phyloP scores from a whole-genome alignment of 306 rosid genomes.

The Begonia loranthoides region DNA sequence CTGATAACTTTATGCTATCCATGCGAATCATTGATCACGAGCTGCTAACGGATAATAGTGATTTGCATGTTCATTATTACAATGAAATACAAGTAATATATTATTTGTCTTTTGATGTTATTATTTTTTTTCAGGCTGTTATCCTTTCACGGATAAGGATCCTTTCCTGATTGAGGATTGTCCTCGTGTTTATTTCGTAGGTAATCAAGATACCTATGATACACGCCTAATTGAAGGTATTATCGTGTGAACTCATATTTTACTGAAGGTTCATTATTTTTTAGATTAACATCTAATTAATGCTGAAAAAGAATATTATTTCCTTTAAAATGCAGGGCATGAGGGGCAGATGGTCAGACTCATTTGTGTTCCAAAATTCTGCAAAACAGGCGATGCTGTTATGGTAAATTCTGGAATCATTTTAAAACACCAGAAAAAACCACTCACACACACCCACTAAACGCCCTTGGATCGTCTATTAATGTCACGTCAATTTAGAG shows the following conservation, averaged over 20 bases:
- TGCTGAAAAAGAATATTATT: not conserved
- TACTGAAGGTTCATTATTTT: slow-evolving; percentile 1
- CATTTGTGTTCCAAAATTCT: slow-evolving; percentile 68
- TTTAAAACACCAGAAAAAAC: no score
- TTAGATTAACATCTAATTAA: not conserved
- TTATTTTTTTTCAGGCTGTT: slow-evolving; percentile 55
- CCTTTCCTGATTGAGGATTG: slow-evolving; percentile 85
- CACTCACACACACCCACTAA: no score
- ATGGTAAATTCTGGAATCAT: slow-evolving; percentile 40
- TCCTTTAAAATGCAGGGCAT: slow-evolving; percentile 36
- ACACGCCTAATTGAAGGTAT: slow-evolving; percentile 62
- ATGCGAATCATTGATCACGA: no score
- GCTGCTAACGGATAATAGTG: no score
- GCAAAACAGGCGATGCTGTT: slow-evolving; percentile 72
- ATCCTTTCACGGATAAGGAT: slow-evolving; percentile 76
- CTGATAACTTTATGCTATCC: no score
- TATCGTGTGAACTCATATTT: slow-evolving; percentile 10
- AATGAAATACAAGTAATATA: not conserved
- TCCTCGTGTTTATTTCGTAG: slow-evolving; percentile 85
- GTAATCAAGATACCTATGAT: slow-evolving; percentile 75
- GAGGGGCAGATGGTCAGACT: slow-evolving; percentile 90
- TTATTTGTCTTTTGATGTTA: not conserved
- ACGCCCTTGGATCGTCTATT: no score
- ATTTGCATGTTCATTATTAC: no score
- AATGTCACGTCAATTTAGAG: no score